Base-by-base conservation (phyloP, 2,329 filamentous ascomycete species). In the Cladophialophora exuberans region DNA sequence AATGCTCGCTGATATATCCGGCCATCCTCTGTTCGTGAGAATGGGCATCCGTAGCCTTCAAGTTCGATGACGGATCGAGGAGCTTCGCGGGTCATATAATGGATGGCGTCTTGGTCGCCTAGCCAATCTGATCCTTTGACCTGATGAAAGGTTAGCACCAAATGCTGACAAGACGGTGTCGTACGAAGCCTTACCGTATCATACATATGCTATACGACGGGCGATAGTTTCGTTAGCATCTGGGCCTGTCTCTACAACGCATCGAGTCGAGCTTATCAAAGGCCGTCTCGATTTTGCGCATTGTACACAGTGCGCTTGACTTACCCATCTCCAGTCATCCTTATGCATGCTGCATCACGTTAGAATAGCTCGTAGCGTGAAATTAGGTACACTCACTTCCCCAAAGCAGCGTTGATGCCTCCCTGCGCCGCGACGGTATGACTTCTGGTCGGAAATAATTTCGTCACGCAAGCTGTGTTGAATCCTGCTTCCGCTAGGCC, bases 1-100 rank as follows among this genome's bases (percentile, higher is more conserved):
- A 99, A 97, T 62, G 94, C 94, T 79, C 94, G 89, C 81, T 97
- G 93, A 83, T 97, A 97, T 70, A 97, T 97, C 76, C 87, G 92
- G 72, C 94, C 94, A 68, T 97, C 92, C 71, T 96, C 91, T 15
- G 93, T 97, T 84, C 93, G 84, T 50, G 74, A 76, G 79, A 97
- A 97, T 62, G 93, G 93, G 76, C 92, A 97, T 55, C 93, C 93
- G 76, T 97, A 97, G 79, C 96, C 90, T 79, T 97, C 93, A 57
- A 97, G 85, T 65, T 83, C 80, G 60, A 79, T 78, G 30, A 83
- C 76, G 9, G 78, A 77, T 47, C 75, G 73, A 6, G 79, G 74
- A 6, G 80, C 80, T 69, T 80, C 79, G 52, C 77, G 72, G 6
- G 78, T 81, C 80, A 83, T 83, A 67, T 83, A 83, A 65, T 83